Conservation (phyloP, 495 filamentous ascomycete genomes). For the Viridothelium virens region DNA sequence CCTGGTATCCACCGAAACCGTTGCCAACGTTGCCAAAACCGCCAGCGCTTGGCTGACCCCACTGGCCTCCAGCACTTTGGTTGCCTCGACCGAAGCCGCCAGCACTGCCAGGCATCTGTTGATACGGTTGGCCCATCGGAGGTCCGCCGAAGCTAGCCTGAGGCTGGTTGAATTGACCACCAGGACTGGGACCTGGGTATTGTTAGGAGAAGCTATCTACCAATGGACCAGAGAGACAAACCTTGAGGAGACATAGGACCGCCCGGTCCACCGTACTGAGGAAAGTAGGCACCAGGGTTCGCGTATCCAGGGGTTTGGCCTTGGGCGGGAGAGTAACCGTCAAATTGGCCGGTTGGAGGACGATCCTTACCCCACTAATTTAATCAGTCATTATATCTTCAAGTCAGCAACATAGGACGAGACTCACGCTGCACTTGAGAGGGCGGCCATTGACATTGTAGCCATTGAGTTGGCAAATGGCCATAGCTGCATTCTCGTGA, state of each 20-base stretch:
- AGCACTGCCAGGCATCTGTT: slow-evolving; percentile 42
- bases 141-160: slow-evolving; percentile 54
- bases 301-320: slow-evolving; percentile 58
- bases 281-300: slow-evolving; percentile 80
- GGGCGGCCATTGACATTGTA: slow-evolving; percentile 97
- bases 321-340: slow-evolving; percentile 74
- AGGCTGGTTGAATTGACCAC: slow-evolving; percentile 51
- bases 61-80: slow-evolving; percentile 26
- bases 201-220: slow-evolving; percentile 27
- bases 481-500: slow-evolving; percentile 96
- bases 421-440: slow-evolving; percentile 93
- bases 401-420: neutral
- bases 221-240: slow-evolving; percentile 40
- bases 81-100: slow-evolving; percentile 33
- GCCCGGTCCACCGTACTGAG: slow-evolving; percentile 71
- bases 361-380: slow-evolving; percentile 97
- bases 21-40: slow-evolving; percentile 26
- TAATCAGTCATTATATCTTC: slow-evolving; percentile 28
- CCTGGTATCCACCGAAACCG: slow-evolving; percentile 36
- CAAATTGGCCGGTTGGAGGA: slow-evolving; percentile 74
- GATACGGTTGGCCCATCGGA: slow-evolving; percentile 47
- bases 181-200: slow-evolving; percentile 49
- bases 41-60: slow-evolving; percentile 29
- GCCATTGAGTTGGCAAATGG: slow-evolving; percentile 93
- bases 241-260: slow-evolving; percentile 68